These are phyloP conservation scores for Vitis hybrid DNA, from an alignment of 177 flowering plant genomes.

Conservation along the genomic window DNA sequence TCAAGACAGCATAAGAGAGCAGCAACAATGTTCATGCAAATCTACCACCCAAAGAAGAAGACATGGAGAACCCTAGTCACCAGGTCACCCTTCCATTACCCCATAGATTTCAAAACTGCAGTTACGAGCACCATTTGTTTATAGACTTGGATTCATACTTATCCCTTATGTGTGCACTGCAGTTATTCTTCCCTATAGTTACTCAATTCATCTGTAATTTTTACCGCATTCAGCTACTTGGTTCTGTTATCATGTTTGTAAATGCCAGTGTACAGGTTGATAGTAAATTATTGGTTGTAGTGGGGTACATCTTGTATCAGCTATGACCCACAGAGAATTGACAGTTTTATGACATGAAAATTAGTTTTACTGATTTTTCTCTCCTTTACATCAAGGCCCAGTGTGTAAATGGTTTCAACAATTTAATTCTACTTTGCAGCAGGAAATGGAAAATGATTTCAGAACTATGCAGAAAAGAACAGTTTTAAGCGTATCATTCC, in stretches of 20 bases:
- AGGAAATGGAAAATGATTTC: too few relatives aligned
- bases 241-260: neutral
- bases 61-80: slow-evolving; percentile 63
- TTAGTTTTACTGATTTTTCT: too few relatives aligned
- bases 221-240: neutral
- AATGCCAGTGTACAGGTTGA: slow-evolving; percentile 10
- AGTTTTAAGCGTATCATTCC: too few relatives aligned
- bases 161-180: neutral
- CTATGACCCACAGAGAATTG: neutral
- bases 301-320: neutral
- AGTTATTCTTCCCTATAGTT: neutral
- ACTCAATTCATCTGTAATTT: neutral
- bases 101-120: slow-evolving; percentile 62
- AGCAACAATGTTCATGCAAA: slow-evolving; percentile 47
- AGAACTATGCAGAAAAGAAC: too few relatives aligned
- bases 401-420: too few relatives aligned
- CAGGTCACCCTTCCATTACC: slow-evolving; percentile 44
- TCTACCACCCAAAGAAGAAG: slow-evolving; percentile 61
- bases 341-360: too few relatives aligned
- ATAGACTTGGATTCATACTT: slow-evolving; percentile 18
- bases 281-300: neutral
- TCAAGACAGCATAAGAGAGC: slow-evolving; percentile 41
- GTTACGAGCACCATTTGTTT: slow-evolving; percentile 65
- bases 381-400: too few relatives aligned
- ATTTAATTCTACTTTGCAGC: too few relatives aligned